These are phyloP conservation scores for Rhododendron henanense DNA, from an alignment of 148 eudicot genomes.

Conservation along the genomic window DNA sequence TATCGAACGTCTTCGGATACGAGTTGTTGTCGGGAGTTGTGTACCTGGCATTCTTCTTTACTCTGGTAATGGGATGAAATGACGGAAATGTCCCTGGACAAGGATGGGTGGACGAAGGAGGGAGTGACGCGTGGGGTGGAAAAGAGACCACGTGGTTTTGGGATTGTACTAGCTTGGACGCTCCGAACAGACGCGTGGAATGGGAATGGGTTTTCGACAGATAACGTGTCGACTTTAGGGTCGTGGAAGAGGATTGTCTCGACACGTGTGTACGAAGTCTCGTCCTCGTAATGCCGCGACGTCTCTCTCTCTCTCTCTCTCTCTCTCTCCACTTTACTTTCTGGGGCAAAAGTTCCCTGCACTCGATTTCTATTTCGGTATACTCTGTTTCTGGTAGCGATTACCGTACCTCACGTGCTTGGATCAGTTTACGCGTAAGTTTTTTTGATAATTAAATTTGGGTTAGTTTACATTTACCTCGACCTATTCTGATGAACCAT, in stretches of 20 bases:
- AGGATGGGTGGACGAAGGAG: neutral
- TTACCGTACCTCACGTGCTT: too few species aligned
- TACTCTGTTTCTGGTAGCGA: too few species aligned
- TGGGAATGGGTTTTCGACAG: neutral
- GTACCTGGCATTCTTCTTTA: too few species aligned
- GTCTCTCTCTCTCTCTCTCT: neutral
- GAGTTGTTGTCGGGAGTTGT: too few species aligned
- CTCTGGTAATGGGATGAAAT: neutral
- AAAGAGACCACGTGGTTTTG: constrained; percentile 19
- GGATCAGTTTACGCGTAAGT: too few species aligned
- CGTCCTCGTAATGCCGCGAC: constrained; percentile 12
- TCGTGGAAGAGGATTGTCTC: neutral
- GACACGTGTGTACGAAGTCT: constrained; percentile 15
- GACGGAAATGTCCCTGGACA: neutral
- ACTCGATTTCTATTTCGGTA: too few species aligned
- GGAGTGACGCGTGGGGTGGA: constrained; percentile 15
- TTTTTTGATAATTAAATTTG: too few species aligned
- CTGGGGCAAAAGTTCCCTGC: neutral
- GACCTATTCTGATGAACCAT: too few species aligned
- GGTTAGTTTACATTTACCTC: too few species aligned
- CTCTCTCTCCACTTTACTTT: too few species aligned
- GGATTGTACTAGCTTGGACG: neutral
- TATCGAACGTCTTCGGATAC: too few species aligned
- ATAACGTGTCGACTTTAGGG: constrained; percentile 9
- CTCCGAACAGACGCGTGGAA: constrained; percentile 16